Percentiles rank a stretch among this genome's conserved stretches.
Conservation (phyloP, 768 basidiomycete species). For the Dentipellis sp. region DNA sequence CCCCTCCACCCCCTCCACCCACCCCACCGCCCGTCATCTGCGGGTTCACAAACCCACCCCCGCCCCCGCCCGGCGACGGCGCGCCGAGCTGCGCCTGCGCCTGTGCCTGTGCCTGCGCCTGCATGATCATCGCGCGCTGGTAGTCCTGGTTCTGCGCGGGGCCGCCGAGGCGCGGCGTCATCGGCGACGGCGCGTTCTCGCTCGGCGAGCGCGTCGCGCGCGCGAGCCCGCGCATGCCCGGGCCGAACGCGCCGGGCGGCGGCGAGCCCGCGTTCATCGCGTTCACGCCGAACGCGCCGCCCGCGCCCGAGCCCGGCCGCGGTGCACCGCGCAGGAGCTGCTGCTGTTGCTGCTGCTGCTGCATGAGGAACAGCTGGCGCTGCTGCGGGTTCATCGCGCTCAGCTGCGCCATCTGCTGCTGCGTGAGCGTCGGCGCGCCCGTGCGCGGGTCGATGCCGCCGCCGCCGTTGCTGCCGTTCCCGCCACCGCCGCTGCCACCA, state of each 20-base stretch:
- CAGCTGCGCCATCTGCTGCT: not conserved
- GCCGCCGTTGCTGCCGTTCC: not conserved
- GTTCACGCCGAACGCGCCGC: not conserved
- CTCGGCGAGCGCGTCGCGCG: not conserved
- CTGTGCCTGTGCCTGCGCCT: not conserved
- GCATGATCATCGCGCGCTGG: not conserved
- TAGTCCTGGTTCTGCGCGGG: not conserved
- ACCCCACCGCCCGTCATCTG: not conserved
- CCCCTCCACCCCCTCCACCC: not conserved
- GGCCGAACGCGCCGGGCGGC: not conserved
- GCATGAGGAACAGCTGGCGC: not conserved
- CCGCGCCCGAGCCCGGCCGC: not conserved
- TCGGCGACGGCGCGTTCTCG: not conserved
- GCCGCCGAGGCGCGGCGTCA: not conserved
- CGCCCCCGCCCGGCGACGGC: not conserved
- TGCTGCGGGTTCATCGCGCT: not conserved
- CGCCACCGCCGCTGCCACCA: too few species aligned
- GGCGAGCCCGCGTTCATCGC: not conserved
- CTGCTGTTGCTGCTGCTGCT: not conserved
- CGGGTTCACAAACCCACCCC: not conserved
- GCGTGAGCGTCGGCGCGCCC: not conserved
- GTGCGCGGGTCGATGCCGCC: not conserved
- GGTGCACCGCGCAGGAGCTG: not conserved
- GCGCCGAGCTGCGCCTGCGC: not conserved
- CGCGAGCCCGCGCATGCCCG: not conserved